Evolutionary conservation across 192 early-diverging fungal genomes (phyloP).

Genomic region (Powellomyces hirtus): DNA sequence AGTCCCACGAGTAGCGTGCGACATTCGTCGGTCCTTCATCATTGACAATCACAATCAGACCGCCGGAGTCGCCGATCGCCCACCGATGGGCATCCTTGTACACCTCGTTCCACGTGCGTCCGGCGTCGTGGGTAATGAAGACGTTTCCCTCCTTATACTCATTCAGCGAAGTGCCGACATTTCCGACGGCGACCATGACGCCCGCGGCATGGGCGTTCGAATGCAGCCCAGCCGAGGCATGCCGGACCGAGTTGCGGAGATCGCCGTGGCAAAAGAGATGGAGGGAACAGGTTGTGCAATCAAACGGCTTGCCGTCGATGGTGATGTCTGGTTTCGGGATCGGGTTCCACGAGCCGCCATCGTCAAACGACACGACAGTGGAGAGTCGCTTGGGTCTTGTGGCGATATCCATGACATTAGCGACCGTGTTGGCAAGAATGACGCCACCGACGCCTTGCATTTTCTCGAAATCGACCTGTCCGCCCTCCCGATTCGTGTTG

Average conservation of each 20-base stretch:
- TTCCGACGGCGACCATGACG: slow-evolving; percentile 61
- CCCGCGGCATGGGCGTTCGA: slow-evolving; percentile 33
- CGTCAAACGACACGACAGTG: slow-evolving; percentile 84
- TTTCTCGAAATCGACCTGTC: slow-evolving; percentile 86
- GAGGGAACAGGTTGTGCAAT: slow-evolving; percentile 13
- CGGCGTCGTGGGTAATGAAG: slow-evolving; percentile 83
- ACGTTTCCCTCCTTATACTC: slow-evolving; percentile 66
- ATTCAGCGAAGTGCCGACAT: slow-evolving; percentile 65
- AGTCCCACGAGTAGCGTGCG: slow-evolving; percentile 45
- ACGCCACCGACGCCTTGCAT: slow-evolving; percentile 84
- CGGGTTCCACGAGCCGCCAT: slow-evolving; percentile 73
- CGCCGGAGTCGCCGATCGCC: slow-evolving; percentile 90
- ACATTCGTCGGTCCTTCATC: slow-evolving; percentile 70
- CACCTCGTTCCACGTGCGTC: slow-evolving; percentile 80
- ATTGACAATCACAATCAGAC: slow-evolving; percentile 71
- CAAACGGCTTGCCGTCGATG: slow-evolving; percentile 24
- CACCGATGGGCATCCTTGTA: slow-evolving; percentile 65
- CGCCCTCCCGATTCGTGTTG: slow-evolving; percentile 78
- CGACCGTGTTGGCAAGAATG: slow-evolving; percentile 84
- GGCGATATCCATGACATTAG: slow-evolving; percentile 62
- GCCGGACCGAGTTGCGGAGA: background rate
- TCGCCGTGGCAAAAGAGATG: slow-evolving; percentile 11
- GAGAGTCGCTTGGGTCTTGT: slow-evolving; percentile 62
- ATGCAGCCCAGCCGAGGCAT: slow-evolving; percentile 1
- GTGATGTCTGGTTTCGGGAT: slow-evolving; percentile 49